These are phyloP conservation scores for Aureobasidium pullulans DNA, from an alignment of 2,329 filamentous ascomycete species.

Conservation along the genomic window DNA sequence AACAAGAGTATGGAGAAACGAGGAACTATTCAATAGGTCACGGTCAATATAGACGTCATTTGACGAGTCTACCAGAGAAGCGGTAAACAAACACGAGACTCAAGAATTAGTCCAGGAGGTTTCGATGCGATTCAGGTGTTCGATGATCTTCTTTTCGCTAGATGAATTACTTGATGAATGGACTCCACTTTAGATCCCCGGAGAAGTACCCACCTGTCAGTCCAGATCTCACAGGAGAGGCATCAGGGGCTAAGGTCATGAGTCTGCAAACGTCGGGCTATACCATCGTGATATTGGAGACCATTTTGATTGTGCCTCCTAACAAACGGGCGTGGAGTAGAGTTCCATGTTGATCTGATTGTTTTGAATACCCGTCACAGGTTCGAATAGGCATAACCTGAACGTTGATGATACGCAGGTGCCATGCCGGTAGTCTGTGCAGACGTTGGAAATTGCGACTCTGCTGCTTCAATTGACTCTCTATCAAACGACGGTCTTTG, in stretches of 20 bases:
- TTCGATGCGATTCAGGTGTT: slow-evolving; percentile 2
- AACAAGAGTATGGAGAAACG: slow-evolving; percentile 5
- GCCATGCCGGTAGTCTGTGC: slow-evolving; percentile 9
- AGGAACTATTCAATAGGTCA: not conserved
- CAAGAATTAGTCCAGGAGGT: not conserved
- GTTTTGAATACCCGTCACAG: not conserved
- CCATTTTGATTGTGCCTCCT: not conserved
- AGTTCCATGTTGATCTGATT: slow-evolving; percentile 3
- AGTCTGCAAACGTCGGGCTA: slow-evolving; percentile 3
- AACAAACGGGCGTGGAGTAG: not conserved
- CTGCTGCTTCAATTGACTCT: slow-evolving; percentile 10
- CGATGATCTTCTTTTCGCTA: slow-evolving; percentile 6
- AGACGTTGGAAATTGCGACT: slow-evolving; percentile 12
- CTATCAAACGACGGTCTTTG: not conserved
- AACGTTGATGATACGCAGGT: slow-evolving; percentile 10
- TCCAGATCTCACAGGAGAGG: slow-evolving; percentile 9
- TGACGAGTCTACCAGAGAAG: not conserved
- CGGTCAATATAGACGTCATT: slow-evolving; percentile 7
- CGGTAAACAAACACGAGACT: slow-evolving; percentile 10
- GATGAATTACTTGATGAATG: not conserved
- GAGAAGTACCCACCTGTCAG: slow-evolving; percentile 3
- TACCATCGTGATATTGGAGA: not conserved
- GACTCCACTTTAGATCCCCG: not conserved
- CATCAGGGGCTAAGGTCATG: slow-evolving; percentile 1
- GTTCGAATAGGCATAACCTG: not conserved